phyloP scores from a whole-genome alignment of 108 stramenopile species.

The Nitzschia palea region DNA sequence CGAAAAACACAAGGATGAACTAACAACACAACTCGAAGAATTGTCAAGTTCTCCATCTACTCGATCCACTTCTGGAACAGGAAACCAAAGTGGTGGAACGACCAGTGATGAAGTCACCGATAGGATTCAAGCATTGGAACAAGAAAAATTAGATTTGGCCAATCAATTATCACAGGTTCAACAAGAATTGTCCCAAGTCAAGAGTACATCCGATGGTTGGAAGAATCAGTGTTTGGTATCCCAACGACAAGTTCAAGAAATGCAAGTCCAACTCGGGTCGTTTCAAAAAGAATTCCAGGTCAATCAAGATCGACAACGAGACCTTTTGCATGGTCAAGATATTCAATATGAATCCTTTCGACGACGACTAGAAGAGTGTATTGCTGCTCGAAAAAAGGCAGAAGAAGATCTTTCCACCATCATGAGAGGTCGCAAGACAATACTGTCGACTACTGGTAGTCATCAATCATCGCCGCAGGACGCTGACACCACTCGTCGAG shows the following conservation, averaged over 20 bases:
- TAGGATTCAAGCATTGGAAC: background rate
- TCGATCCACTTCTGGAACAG: too few species aligned
- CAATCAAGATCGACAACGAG: background rate
- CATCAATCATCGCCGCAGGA: too few species aligned
- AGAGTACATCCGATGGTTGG: background rate
- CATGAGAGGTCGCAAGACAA: too few species aligned
- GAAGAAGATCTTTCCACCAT: background rate
- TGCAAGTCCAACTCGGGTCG: background rate
- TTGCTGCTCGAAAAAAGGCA: constrained; percentile 1
- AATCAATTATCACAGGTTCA: background rate
- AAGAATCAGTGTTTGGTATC: constrained; percentile 4
- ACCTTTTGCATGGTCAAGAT: background rate
- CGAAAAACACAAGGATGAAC: constrained; percentile 16
- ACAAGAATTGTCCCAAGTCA: background rate
- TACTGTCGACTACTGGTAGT: too few species aligned
- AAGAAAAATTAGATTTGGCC: background rate
- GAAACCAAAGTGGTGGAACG: too few species aligned
- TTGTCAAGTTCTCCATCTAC: background rate
- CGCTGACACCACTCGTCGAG: too few species aligned
- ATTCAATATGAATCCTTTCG: constrained; percentile 3
- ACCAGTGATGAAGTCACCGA: background rate
- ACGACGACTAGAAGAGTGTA: constrained; percentile 1
- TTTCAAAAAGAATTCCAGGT: background rate
- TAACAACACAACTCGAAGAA: constrained; percentile 4
- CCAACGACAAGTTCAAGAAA: constrained; percentile 7